Conservation (phyloP, 768 basidiomycete genomes). For the Pleurotus eryngii region DNA sequence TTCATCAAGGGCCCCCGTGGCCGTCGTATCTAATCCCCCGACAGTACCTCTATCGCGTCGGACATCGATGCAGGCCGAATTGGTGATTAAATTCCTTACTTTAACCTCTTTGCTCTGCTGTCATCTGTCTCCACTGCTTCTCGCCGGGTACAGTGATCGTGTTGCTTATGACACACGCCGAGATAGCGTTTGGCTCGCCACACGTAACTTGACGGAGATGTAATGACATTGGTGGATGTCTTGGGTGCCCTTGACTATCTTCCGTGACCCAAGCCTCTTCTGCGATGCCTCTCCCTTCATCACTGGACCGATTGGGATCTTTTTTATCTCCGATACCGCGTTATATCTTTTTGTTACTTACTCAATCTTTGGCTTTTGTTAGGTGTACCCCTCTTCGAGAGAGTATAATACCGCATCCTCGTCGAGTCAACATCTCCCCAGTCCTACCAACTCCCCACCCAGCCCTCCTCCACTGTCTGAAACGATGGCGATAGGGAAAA, state of each 20-base stretch:
- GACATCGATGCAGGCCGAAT: slow-evolving; percentile 7
- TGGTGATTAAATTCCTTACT: background rate
- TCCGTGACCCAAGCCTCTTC: too few relatives aligned
- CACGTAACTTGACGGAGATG: too few relatives aligned
- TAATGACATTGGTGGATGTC: too few relatives aligned
- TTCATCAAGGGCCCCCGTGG: slow-evolving; percentile 5
- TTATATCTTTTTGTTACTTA: background rate
- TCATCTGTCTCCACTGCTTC: background rate
- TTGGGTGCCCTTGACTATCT: too few relatives aligned
- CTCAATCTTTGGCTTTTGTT: background rate
- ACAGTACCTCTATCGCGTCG: slow-evolving; percentile 5
- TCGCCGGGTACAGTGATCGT: background rate
- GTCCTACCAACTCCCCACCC: background rate
- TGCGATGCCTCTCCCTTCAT: too few relatives aligned
- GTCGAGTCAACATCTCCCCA: background rate
- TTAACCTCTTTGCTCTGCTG: background rate
- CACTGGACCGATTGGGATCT: too few relatives aligned
- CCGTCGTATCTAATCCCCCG: background rate
- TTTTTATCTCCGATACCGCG: background rate
- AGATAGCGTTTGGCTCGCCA: too few relatives aligned
- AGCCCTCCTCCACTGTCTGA: background rate
- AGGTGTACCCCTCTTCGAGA: background rate
- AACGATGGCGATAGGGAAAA: slow-evolving; percentile 4
- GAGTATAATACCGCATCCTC: slow-evolving; percentile 1
- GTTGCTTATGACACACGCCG: too few relatives aligned